These are phyloP conservation scores for Neophaeococcomyces aloes DNA, from an alignment of 2,329 filamentous ascomycete genomes.

Conservation along the genomic window DNA sequence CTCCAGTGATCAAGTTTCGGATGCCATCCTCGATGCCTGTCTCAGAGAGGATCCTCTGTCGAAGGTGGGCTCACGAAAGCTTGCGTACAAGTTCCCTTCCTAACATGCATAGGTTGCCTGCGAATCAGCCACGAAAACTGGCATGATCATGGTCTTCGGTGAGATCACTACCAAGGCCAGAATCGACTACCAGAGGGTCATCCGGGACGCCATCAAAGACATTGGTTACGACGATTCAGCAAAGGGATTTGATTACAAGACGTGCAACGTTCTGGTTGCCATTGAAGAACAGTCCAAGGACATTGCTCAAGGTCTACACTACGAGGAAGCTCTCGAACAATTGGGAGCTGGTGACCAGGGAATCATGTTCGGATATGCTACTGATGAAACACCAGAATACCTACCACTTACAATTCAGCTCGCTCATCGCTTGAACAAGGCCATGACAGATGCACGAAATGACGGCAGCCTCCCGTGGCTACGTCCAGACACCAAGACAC, in stretches of 20 bases:
- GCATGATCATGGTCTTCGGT: constrained; percentile 98
- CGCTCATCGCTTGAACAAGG: constrained; percentile 92
- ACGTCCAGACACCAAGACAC: constrained; percentile 97
- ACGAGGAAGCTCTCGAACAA: constrained; percentile 93
- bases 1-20: constrained; percentile 79
- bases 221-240: constrained; percentile 95
- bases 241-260: constrained; percentile 99
- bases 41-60: constrained; percentile 87
- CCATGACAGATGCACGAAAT: constrained; percentile 81
- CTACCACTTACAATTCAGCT: constrained; percentile 89
- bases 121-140: constrained; percentile 99
- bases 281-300: constrained; percentile 99
- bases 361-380: constrained; percentile 99
- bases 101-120: constrained; percentile 57
- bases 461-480: constrained; percentile 87
- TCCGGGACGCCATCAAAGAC: constrained; percentile 90
- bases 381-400: constrained; percentile 95
- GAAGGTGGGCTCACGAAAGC: constrained; percentile 49
- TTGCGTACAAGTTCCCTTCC: constrained; percentile 5
- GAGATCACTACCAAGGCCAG: constrained; percentile 96
- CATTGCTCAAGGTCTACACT: constrained; percentile 97
- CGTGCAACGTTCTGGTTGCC: constrained; percentile 93
- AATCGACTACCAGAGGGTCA: constrained; percentile 96
- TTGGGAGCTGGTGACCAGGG: constrained; percentile 98
- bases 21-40: constrained; percentile 97